Evolutionary conservation across 2,329 filamentous ascomycete species (phyloP).

Genomic region (Epichloe sylvatica): DNA sequence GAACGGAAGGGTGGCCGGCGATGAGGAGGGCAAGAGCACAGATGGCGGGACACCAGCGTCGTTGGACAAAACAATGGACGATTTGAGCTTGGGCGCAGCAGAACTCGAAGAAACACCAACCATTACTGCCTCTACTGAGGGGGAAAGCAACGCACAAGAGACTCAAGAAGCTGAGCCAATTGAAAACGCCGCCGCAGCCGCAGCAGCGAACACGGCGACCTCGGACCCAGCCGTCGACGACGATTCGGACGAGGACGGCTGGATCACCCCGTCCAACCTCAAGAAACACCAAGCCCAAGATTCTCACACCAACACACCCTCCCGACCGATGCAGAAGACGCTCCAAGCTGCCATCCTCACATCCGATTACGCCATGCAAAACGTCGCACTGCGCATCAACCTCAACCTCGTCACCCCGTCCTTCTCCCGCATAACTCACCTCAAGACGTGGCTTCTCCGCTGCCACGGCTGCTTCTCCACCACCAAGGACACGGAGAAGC

Average conservation of each 20-base stretch:
- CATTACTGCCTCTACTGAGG: background rate
- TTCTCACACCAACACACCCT: constrained; percentile 28
- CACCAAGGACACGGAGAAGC: constrained; percentile 69
- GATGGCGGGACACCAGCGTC: constrained; percentile 20
- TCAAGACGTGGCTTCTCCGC: constrained; percentile 80
- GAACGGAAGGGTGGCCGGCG: constrained; percentile 43
- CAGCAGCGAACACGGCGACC: constrained; percentile 1
- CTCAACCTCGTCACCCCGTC: constrained; percentile 72
- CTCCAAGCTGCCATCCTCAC: constrained; percentile 88
- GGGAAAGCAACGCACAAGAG: background rate
- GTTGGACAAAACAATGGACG: constrained; percentile 10
- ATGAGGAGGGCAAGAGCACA: background rate
- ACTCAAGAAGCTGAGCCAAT: constrained; percentile 3
- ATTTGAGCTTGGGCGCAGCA: constrained; percentile 10
- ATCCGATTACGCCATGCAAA: constrained; percentile 95
- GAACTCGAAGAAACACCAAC: background rate
- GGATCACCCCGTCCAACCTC: constrained; percentile 92
- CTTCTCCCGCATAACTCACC: constrained; percentile 64
- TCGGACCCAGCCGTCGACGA: constrained; percentile 22
- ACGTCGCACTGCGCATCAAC: constrained; percentile 88
- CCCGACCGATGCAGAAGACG: constrained; percentile 41
- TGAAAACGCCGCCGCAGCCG: constrained; percentile 9
- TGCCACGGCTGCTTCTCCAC: constrained; percentile 89
- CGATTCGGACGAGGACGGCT: constrained; percentile 49
- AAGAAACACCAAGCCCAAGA: constrained; percentile 69